A percentile compares a stretch with the other conserved stretches of the same genome.
Conservation (phyloP, 352 stramenopile genomes). For the Pythium vanterpoolii region DNA sequence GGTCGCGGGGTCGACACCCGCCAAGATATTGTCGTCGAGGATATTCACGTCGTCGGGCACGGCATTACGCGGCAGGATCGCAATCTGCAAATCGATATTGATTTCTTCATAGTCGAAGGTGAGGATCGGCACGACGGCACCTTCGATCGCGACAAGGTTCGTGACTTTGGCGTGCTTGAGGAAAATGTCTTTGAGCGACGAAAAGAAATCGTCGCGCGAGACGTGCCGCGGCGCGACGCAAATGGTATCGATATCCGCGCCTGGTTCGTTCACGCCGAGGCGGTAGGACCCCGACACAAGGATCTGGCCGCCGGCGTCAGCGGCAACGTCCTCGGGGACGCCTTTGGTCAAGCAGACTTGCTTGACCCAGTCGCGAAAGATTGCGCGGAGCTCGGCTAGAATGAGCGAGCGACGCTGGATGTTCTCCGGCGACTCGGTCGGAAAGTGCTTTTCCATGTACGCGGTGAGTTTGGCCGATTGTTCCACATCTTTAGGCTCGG, state of each 20-base stretch:
- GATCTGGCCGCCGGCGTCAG: conserved; percentile 84
- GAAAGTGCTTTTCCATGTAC: conserved; percentile 82
- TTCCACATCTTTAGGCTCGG: conserved; percentile 80
- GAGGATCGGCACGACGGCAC: conserved; percentile 95
- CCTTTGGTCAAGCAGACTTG: conserved; percentile 78
- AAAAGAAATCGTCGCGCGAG: conserved; percentile 96
- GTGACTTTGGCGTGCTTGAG: conserved; percentile 92
- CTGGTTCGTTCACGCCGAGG: conserved; percentile 95
- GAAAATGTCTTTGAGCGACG: conserved; percentile 90
- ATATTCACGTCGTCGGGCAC: conserved; percentile 91
- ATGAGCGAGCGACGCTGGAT: conserved; percentile 86
- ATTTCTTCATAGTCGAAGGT: conserved; percentile 99
- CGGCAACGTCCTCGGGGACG: conserved; percentile 82
- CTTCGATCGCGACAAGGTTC: conserved; percentile 81
- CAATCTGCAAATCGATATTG: conserved; percentile 99
- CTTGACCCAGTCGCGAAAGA: conserved; percentile 87
- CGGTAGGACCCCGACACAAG: conserved; percentile 93
- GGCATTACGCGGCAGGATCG: conserved; percentile 88
- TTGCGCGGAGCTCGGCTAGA: conserved; percentile 76
- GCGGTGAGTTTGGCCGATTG: conserved; percentile 73
- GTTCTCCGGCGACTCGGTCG: conserved; percentile 73
- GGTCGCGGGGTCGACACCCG: conserved; percentile 80
- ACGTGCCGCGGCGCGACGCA: conserved; percentile 95
- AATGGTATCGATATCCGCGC: conserved; percentile 97
- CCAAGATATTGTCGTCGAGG: conserved; percentile 86